phyloP scores from a whole-genome alignment of 2,329 filamentous ascomycete genomes.

The Neoascochyta sp. region DNA sequence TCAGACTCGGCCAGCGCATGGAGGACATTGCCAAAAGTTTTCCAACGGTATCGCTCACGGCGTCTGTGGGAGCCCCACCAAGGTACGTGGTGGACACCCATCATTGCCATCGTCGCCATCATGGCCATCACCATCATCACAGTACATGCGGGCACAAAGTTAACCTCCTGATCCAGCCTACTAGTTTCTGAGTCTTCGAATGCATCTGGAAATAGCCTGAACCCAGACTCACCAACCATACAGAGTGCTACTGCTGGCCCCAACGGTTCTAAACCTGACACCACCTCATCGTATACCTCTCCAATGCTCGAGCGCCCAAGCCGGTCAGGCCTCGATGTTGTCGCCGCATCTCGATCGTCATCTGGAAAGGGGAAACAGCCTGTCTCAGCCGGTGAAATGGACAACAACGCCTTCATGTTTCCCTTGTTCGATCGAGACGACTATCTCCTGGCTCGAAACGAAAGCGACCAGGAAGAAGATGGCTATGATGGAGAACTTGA shows the following conservation, averaged over 20 bases:
- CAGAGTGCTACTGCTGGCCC: conserved; percentile 4
- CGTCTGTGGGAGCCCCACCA: conserved; percentile 9
- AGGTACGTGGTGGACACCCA: too few species aligned
- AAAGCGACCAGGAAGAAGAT: conserved; percentile 11
- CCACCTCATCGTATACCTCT: conserved; percentile 8
- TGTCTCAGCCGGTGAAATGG: background rate
- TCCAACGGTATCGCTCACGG: conserved; percentile 7
- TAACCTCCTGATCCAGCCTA: too few species aligned
- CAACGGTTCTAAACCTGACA: conserved; percentile 6
- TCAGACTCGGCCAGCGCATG: conserved; percentile 18
- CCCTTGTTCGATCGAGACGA: conserved; percentile 20
- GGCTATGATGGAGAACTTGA: conserved; percentile 4
- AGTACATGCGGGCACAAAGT: too few species aligned
- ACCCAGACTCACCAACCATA: conserved; percentile 10
- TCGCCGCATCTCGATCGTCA: conserved; percentile 4
- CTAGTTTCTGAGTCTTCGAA: conserved; percentile 14
- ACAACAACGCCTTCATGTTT: conserved; percentile 9
- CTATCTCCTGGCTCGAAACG: conserved; percentile 11
- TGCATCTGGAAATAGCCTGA: conserved; percentile 12
- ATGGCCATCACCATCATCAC: too few species aligned
- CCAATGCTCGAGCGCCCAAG: conserved; percentile 6
- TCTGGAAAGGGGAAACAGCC: conserved; percentile 10
- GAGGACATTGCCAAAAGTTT: conserved; percentile 19
- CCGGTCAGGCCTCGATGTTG: conserved; percentile 5
- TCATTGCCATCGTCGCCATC: too few species aligned